Evolutionary conservation across 306 rosid species (phyloP).

Genomic region (Casuarina glauca): DNA sequence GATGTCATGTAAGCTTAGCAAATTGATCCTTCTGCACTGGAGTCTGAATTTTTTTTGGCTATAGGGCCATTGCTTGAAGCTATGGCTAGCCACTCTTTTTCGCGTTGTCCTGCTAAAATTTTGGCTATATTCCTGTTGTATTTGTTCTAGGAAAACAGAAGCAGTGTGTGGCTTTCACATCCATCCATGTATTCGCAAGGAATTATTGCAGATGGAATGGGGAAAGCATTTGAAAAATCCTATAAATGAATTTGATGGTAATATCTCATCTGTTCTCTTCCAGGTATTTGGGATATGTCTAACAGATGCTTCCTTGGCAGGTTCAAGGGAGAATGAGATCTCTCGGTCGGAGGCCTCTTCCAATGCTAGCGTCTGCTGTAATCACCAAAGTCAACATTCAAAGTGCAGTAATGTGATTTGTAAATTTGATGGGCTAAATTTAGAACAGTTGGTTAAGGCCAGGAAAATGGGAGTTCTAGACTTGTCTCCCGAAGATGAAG

Average conservation of each 20-base stretch:
- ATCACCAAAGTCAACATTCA: conserved; percentile 44
- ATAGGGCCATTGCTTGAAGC: not conserved
- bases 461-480: conserved; percentile 44
- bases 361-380: conserved; percentile 48
- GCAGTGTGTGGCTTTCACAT: conserved; percentile 43
- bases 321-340: conserved; percentile 40
- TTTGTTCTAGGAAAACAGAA: conserved; percentile 47
- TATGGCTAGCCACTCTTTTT: conserved; percentile 15
- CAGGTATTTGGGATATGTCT: conserved; percentile 27
- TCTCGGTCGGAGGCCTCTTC: conserved; percentile 45
- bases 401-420: conserved; percentile 34
- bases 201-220: conserved; percentile 44
- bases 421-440: conserved; percentile 40
- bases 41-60: conserved; percentile 21
- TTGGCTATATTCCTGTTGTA: not conserved
- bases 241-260: conserved; percentile 39
- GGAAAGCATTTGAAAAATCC: conserved; percentile 39
- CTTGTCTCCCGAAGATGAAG: conserved; percentile 71
- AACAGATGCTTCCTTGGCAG: conserved; percentile 45
- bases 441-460: conserved; percentile 50
- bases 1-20: conserved; percentile 51
- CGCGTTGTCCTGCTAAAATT: conserved; percentile 12
- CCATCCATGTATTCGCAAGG: conserved; percentile 60
- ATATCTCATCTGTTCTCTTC: conserved; percentile 23
- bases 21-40: conserved; percentile 13